These are phyloP conservation scores for Candida frijolesensis DNA, from an alignment of 1,139 yeast species.

Conservation along the genomic window DNA sequence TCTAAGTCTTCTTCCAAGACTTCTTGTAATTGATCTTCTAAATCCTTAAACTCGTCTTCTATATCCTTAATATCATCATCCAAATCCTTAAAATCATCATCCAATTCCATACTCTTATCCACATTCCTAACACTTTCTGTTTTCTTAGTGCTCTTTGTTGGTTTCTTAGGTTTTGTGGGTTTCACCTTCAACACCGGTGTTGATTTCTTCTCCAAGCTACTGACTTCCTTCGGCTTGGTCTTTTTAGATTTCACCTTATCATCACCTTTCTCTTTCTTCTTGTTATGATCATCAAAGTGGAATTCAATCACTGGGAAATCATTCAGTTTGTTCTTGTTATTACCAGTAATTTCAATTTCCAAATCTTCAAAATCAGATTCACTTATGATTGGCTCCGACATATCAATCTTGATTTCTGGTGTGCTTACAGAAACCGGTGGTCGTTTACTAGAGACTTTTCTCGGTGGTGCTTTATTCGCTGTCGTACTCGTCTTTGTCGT, in stretches of 20 bases:
- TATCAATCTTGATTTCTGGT: constrained; percentile 16
- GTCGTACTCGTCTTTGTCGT: neutral
- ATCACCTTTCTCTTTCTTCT: neutral
- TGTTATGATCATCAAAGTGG: constrained; percentile 3
- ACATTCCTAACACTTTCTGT: constrained; percentile 12
- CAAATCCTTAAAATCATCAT: constrained; percentile 47
- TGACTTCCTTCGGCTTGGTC: no score
- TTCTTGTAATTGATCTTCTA: constrained; percentile 48
- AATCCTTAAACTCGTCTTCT: constrained; percentile 48
- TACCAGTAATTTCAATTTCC: constrained; percentile 22
- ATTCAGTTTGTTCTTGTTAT: constrained; percentile 11
- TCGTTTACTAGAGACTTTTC: constrained; percentile 15
- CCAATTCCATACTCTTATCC: constrained; percentile 23
- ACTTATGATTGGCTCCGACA: constrained; percentile 28
- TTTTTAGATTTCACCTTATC: no score
- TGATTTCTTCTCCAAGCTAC: no score
- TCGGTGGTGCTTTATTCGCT: neutral
- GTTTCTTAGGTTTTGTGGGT: constrained; percentile 4
- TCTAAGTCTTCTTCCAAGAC: constrained; percentile 30
- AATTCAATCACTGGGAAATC: constrained; percentile 12
- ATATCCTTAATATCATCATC: constrained; percentile 49
- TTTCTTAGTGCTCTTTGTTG: constrained; percentile 3
- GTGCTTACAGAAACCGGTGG: constrained; percentile 20
- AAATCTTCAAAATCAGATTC: constrained; percentile 43
- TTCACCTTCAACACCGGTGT: neutral